Conservation (phyloP, 2,329 filamentous ascomycete genomes). For the Penicillium sp. region DNA sequence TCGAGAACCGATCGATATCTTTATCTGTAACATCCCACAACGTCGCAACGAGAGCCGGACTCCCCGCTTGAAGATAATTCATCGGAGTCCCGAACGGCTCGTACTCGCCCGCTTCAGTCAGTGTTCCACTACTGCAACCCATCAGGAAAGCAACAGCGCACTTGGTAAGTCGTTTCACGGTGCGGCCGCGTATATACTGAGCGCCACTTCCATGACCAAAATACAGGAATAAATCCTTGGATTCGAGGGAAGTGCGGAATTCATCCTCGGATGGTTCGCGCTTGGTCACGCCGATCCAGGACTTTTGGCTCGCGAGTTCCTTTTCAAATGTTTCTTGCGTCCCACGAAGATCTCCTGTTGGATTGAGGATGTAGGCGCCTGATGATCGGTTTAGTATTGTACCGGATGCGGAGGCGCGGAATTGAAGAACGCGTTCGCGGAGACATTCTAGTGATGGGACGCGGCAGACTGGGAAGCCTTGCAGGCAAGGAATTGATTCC, state of each 20-base stretch:
- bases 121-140: constrained; percentile 86
- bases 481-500: constrained; percentile 90
- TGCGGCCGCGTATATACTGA: constrained; percentile 87
- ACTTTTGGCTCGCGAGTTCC: constrained; percentile 58
- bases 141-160: constrained; percentile 88
- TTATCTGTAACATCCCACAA: constrained; percentile 98
- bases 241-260: constrained; percentile 69
- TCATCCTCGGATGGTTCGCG: constrained; percentile 75
- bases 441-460: constrained; percentile 86
- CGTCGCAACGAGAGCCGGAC: constrained; percentile 85
- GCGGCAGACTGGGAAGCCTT: constrained; percentile 77
- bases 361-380: constrained; percentile 80
- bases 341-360: constrained; percentile 77
- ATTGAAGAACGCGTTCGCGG: constrained; percentile 71
- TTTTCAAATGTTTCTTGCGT: constrained; percentile 77
- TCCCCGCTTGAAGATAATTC: constrained; percentile 88
- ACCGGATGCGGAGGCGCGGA: constrained; percentile 29
- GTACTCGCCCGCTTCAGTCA: constrained; percentile 82
- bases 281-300: constrained; percentile 72
- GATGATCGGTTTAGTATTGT: constrained; percentile 34
- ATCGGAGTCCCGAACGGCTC: constrained; percentile 89
- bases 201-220: constrained; percentile 95
- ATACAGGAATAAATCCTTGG: constrained; percentile 79
- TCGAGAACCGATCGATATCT: constrained; percentile 92
- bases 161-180: constrained; percentile 75